phyloP scores from a whole-genome alignment of 164 flowering plant genomes.

The Brasenia schreberi region DNA sequence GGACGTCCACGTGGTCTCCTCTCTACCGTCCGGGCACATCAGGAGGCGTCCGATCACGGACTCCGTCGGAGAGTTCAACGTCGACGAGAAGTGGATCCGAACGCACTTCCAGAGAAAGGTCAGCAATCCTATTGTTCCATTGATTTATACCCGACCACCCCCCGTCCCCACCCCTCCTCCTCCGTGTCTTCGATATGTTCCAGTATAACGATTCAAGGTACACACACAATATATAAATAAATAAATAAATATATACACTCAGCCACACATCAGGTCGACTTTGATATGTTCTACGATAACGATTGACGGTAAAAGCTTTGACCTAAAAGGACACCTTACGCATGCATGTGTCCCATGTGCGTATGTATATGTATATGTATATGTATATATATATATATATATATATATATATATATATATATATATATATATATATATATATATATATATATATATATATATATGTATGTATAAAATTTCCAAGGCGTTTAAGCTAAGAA shows the following conservation, averaged over 20 bases:
- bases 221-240: not conserved
- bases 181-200: too few relatives aligned
- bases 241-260: too few relatives aligned
- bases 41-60: slow-evolving; percentile 6
- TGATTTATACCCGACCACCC: not conserved
- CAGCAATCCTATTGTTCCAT: not conserved
- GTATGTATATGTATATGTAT: too few relatives aligned
- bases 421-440: not conserved
- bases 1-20: slow-evolving; percentile 22
- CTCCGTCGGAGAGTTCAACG: slow-evolving; percentile 5
- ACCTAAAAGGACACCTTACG: not conserved
- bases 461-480: too few relatives aligned
- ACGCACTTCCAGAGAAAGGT: slow-evolving; percentile 11
- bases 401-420: not conserved
- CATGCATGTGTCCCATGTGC: too few relatives aligned
- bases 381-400: not conserved
- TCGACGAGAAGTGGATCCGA: slow-evolving; percentile 21
- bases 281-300: not conserved
- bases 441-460: too few relatives aligned
- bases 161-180: too few relatives aligned
- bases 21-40: slow-evolving; percentile 17
- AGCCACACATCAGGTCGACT: not conserved
- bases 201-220: not conserved
- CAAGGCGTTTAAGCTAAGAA: too few relatives aligned
- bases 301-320: not conserved